These are phyloP conservation scores for Erythrobasidium yunnanense DNA, from an alignment of 768 basidiomycete species.

Conservation along the genomic window DNA sequence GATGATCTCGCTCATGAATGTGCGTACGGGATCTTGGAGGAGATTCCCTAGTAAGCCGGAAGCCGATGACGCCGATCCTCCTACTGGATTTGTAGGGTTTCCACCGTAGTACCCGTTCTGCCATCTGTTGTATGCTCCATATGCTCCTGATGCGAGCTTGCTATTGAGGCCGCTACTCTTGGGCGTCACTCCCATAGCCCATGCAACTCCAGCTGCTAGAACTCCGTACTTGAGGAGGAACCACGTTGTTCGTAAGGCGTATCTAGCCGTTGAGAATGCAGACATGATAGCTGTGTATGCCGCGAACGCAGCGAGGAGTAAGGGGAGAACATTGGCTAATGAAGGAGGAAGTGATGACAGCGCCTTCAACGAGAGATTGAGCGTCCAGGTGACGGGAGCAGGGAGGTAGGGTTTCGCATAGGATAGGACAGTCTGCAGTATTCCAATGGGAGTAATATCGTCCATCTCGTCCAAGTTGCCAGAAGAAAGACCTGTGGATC, in stretches of 20 bases:
- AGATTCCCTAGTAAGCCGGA: no score
- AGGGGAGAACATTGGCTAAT: slow-evolving; percentile 29
- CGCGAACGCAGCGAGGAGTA: slow-evolving; percentile 29
- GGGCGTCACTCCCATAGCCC: not conserved
- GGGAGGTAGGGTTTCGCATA: slow-evolving; percentile 27
- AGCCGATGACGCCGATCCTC: no score
- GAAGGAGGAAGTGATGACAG: slow-evolving; percentile 3
- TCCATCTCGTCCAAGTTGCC: no score
- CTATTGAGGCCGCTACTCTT: not conserved
- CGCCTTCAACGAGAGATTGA: not conserved
- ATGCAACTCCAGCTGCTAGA: slow-evolving; percentile 10
- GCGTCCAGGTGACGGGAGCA: slow-evolving; percentile 20
- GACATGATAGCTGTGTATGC: slow-evolving; percentile 31
- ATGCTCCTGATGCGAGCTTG: not conserved
- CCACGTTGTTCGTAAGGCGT: slow-evolving; percentile 25
- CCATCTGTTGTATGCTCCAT: not conserved
- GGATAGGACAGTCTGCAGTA: not conserved
- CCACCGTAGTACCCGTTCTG: not conserved
- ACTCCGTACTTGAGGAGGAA: slow-evolving; percentile 30
- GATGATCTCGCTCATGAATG: not conserved
- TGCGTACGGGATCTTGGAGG: no score
- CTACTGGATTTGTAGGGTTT: no score
- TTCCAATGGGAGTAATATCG: not conserved
- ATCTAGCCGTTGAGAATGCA: slow-evolving; percentile 23
- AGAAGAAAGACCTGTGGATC: no score